These are phyloP conservation scores for Cryptococcus maquisensis DNA, from an alignment of 1,284 basidiomycete species.

Conservation along the genomic window DNA sequence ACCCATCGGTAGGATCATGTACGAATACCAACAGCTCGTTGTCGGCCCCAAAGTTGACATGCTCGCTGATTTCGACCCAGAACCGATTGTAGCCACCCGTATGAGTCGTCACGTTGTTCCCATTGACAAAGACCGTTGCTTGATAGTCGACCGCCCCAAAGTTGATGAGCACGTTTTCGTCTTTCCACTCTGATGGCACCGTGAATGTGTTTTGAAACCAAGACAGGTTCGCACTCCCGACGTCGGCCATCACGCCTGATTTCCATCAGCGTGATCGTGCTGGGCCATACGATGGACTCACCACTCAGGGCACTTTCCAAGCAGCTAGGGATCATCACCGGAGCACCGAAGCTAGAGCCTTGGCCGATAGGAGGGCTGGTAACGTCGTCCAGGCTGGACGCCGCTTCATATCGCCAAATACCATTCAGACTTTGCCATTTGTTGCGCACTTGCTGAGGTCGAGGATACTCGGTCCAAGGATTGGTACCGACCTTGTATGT, in stretches of 20 bases:
- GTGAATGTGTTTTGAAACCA: conserved; percentile 22
- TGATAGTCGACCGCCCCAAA: conserved; percentile 25
- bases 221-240: conserved; percentile 7
- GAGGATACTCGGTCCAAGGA: conserved; percentile 21
- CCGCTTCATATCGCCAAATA: conserved; percentile 19
- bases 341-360: conserved; percentile 2
- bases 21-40: conserved; percentile 23
- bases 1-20: conserved; percentile 18
- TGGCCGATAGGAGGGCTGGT: conserved; percentile 3
- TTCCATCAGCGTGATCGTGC: background rate
- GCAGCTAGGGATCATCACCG: conserved; percentile 22
- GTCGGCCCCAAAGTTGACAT: conserved; percentile 8
- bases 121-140: conserved; percentile 25
- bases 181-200: conserved; percentile 17
- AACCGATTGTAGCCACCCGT: conserved; percentile 21
- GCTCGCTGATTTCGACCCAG: conserved; percentile 13
- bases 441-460: conserved; percentile 18
- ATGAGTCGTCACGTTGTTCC: conserved; percentile 16
- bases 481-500: conserved; percentile 17
- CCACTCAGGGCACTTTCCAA: conserved; percentile 23
- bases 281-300: background rate
- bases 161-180: conserved; percentile 17
- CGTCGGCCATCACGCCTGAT: conserved; percentile 8
- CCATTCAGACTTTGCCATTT: conserved; percentile 21
- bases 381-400: conserved; percentile 8